These are phyloP conservation scores for Neodidymelliopsis sp. DNA, from an alignment of 2,329 filamentous ascomycete species.

Conservation along the genomic window DNA sequence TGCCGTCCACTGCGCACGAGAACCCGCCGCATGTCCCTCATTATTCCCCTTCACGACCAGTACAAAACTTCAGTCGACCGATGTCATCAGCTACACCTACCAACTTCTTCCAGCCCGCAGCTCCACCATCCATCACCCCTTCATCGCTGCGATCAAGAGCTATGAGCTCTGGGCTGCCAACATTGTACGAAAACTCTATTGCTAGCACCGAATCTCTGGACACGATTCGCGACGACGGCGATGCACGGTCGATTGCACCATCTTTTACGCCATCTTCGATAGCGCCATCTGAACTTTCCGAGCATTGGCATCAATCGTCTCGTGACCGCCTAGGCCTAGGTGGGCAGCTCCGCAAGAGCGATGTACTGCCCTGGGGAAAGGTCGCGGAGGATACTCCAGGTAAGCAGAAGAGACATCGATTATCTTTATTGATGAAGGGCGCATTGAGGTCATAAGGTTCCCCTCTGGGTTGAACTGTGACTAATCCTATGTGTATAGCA, in stretches of 20 bases:
- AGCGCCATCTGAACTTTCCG: constrained; percentile 46
- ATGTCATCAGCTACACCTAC: constrained; percentile 14
- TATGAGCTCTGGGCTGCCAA: constrained; percentile 36
- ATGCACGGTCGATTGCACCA: constrained; percentile 35
- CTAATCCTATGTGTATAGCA: constrained; percentile 10
- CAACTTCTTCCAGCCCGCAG: constrained; percentile 15
- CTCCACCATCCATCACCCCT: constrained; percentile 14
- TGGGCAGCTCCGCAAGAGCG: constrained; percentile 43
- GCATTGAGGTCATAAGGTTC: constrained; percentile 21
- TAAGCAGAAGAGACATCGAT: constrained; percentile 37
- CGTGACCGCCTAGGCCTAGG: constrained; percentile 49
- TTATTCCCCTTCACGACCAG: constrained; percentile 25
- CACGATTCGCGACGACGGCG: constrained; percentile 21
- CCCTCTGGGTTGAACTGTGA: constrained; percentile 16
- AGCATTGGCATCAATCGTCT: constrained; percentile 46
- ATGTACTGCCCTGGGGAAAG: constrained; percentile 46
- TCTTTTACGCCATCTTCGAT: constrained; percentile 37
- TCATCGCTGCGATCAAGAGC: constrained; percentile 24
- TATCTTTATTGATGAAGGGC: constrained; percentile 33
- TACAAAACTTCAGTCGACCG: constrained; percentile 36
- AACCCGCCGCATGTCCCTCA: constrained; percentile 19
- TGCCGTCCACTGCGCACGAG: constrained; percentile 7
- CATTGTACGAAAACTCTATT: constrained; percentile 43
- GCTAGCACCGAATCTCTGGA: constrained; percentile 32
- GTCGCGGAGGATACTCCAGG: constrained; percentile 11